Percentiles rank a stretch among this genome's conserved stretches.
phyloP scores from a whole-genome alignment of 2,329 filamentous ascomycete species.

The Sordariomycetes sp. region DNA sequence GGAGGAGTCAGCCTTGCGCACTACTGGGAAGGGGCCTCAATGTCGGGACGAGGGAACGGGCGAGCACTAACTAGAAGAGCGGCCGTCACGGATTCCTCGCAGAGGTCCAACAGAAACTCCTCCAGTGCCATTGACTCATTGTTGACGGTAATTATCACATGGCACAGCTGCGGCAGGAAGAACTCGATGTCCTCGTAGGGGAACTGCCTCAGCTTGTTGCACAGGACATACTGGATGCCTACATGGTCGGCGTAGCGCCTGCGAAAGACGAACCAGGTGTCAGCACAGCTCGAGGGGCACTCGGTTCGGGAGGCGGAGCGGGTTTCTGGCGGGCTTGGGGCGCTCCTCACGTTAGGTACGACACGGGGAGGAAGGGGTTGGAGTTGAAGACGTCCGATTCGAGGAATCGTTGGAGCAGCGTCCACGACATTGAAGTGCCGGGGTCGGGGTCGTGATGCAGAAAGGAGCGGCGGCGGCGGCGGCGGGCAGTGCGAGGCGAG shows the following conservation, averaged over 20 bases:
- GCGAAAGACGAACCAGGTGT: slow-evolving; percentile 8
- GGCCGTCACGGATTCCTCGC: slow-evolving; percentile 78
- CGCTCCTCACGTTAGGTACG: slow-evolving; percentile 69
- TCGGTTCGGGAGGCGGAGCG: slow-evolving; percentile 1
- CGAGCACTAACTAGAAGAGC: slow-evolving; percentile 60
- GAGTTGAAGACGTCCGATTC: slow-evolving; percentile 92
- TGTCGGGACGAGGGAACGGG: neutral
- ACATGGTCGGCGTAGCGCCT: slow-evolving; percentile 85
- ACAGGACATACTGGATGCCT: slow-evolving; percentile 81
- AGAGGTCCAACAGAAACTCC: slow-evolving; percentile 77
- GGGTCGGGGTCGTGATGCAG: slow-evolving; percentile 15
- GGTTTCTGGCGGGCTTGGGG: neutral
- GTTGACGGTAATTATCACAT: slow-evolving; percentile 78
- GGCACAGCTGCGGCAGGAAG: slow-evolving; percentile 80
- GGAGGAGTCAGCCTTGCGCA: neutral
- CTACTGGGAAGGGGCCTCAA: neutral
- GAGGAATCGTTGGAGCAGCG: slow-evolving; percentile 81
- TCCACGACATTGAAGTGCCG: slow-evolving; percentile 59
- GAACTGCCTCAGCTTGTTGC: slow-evolving; percentile 80
- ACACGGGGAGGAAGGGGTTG: slow-evolving; percentile 79
- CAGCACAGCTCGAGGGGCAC: neutral
- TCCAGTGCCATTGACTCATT: slow-evolving; percentile 88
- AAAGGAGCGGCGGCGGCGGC: slow-evolving; percentile 12
- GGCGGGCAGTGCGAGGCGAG: slow-evolving; percentile 18
- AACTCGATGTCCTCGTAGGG: slow-evolving; percentile 88